A percentile compares a stretch with the other conserved stretches of the same genome.
These are phyloP conservation scores for Trypanosoma boissoni DNA, from an alignment of 208 protist species.

Conservation along the genomic window DNA sequence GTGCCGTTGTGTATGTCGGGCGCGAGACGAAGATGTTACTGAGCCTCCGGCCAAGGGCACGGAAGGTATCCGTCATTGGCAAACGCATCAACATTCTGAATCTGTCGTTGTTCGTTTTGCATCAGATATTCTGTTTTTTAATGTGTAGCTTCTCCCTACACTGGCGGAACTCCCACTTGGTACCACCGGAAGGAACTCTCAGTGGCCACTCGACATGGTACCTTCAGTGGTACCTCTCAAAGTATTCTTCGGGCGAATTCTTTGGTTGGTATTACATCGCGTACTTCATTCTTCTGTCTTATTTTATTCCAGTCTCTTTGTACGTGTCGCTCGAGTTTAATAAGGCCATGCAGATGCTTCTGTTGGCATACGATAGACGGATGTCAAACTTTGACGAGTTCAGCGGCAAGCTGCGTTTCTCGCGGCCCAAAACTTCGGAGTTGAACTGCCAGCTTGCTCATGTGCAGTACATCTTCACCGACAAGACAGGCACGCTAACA, in stretches of 20 bases:
- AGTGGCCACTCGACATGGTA: slow-evolving; percentile 55
- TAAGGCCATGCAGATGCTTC: slow-evolving; percentile 79
- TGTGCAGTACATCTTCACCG: slow-evolving; percentile 88
- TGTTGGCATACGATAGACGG: slow-evolving; percentile 68
- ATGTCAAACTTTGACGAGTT: slow-evolving; percentile 77
- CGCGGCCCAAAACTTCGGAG: slow-evolving; percentile 78
- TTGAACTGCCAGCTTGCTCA: slow-evolving; percentile 84
- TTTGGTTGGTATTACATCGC: slow-evolving; percentile 80
- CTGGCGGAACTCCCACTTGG: slow-evolving; percentile 34
- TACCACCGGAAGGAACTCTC: slow-evolving; percentile 21
- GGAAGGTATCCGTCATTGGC: slow-evolving; percentile 65
- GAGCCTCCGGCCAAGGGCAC: slow-evolving; percentile 55
- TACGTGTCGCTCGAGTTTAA: slow-evolving; percentile 89
- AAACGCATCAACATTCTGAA: slow-evolving; percentile 82
- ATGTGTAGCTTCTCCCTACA: slow-evolving; percentile 49
- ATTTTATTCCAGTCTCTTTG: slow-evolving; percentile 85
- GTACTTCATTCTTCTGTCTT: slow-evolving; percentile 82
- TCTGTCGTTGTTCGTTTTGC: slow-evolving; percentile 61
- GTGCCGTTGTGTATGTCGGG: slow-evolving; percentile 84
- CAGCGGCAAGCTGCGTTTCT: slow-evolving; percentile 40
- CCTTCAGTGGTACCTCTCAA: slow-evolving; percentile 55
- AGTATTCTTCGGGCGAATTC: slow-evolving; percentile 32
- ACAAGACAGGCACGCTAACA: slow-evolving; percentile 91
- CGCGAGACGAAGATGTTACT: slow-evolving; percentile 87
- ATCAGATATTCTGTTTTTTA: slow-evolving; percentile 55